Base-by-base conservation (phyloP, 345 rosid species). In the Corchorus olitorius region DNA sequence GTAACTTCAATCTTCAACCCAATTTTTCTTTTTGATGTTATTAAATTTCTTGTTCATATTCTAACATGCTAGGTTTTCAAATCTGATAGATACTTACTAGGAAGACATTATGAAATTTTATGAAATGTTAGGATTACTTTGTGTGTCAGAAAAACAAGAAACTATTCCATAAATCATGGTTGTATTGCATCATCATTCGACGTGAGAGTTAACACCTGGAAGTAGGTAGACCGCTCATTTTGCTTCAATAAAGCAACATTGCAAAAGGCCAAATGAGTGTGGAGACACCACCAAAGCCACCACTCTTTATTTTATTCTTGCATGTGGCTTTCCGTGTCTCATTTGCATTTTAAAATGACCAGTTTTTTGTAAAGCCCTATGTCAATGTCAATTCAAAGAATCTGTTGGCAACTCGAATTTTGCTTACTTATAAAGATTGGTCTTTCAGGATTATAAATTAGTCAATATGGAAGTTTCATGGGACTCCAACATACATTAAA, bases 1-100 rank as follows among this genome's bases (percentile, higher is more conserved):
- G 89, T 84, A 79, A 76, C 48, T 46, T 12, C 6, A 9, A 46
- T 60, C 48, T 56, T 61, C 22, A 52, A 2, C 27, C 62, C n/a
- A 34, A 17, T 0, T 27, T 27, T 35, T 70, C 62, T 34, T 52
- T 17, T 37, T 70, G 9, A 52, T 52, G 54, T 49, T 13, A 50
- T 69, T 34, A 66, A 69, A 8, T 59, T 43, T 4, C 53, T 5
- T 19, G 5, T 2, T 39, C 1, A 39, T 2, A 39, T 39, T 1
- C 43, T 39, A 39, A 39, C 43, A 39, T 39, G 43, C 6, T 6
- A 39, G 43, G 43, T 39, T 39, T 6, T 39, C 43, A 39, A 39
- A 39, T 39, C 43, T 39, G 43, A 39, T 6, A 39, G 43, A 39
- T 3, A 39, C 43, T 39, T 39, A 39, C 4, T 39, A 39, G 43